These are phyloP conservation scores for Candida tallmaniae DNA, from an alignment of 805 yeast species.

Conservation along the genomic window DNA sequence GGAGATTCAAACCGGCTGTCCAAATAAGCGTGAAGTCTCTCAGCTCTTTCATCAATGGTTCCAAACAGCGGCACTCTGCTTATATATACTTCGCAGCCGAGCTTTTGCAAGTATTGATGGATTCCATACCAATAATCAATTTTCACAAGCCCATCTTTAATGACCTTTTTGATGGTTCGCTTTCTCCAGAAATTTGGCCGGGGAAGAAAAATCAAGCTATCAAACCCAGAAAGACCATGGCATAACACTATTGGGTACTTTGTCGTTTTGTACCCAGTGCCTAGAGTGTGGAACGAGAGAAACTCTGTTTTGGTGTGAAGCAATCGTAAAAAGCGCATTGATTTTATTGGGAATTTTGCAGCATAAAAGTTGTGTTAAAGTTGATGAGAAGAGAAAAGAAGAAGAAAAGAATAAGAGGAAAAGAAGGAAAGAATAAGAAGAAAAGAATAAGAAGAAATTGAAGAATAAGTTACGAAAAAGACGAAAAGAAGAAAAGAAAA, in stretches of 20 bases:
- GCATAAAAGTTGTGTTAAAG: too few species aligned
- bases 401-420: too few species aligned
- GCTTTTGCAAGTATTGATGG: conserved; percentile 49
- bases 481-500: too few species aligned
- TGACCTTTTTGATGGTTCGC: conserved; percentile 7
- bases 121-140: conserved; percentile 85
- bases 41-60: conserved; percentile 65
- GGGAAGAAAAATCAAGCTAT: conserved; percentile 31
- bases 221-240: conserved; percentile 87
- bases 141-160: conserved; percentile 26
- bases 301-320: background rate
- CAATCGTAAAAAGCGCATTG: background rate
- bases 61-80: conserved; percentile 85
- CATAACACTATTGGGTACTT: conserved; percentile 73
- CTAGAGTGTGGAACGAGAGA: background rate
- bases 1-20: conserved; percentile 20
- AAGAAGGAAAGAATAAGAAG: too few species aligned
- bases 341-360: too few species aligned
- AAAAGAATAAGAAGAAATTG: too few species aligned
- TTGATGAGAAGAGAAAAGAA: too few species aligned
- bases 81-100: conserved; percentile 66
- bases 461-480: too few species aligned
- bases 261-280: conserved; percentile 48
- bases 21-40: conserved; percentile 49
- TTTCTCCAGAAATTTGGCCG: conserved; percentile 10